Evolutionary conservation across 2,329 filamentous ascomycete genomes (phyloP), one percentile per base, ranked within the genome.

Genomic region (Graphilbum ipis-grandicollis): DNA sequence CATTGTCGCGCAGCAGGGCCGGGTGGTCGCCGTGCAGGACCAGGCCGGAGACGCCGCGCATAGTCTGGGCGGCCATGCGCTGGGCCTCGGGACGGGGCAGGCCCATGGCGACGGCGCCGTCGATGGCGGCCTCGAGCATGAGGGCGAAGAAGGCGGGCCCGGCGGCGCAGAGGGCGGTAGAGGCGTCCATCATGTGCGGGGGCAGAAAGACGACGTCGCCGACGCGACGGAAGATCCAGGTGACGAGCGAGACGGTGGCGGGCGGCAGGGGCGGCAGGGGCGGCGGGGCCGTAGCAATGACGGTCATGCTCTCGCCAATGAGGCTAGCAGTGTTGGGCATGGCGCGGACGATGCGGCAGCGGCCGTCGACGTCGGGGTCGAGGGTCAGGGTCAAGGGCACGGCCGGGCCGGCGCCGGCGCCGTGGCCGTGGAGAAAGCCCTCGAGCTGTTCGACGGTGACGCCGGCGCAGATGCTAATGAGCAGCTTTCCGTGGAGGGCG

Each of bases 251-350:
- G 33, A 68, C 59, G 22, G 65, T 65, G 15, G 62, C 56, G 2
- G 62, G 50, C 5, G 66, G 60, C 13, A 82, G 59, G 3, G 74
- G 65, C 9, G 75, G 71, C 9, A 60, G 35, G 2, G 32, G 14
- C n/a, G 35, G 3, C 2, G 43, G 62, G 7, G 66, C 63, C 33
- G 66, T 73, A 34, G 72, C 75, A 46, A 93, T 78, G 37, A 90
- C 74, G 4, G 78, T 88, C 80, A 90, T 90, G 46, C 71, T 76
- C 56, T 92, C 77, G 33, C 81, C 62, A 40, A 92, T 78, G 34
- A 81, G 66, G 19, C 76, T 75, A 10, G 83, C 82, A 0, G 80
- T 86, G 60, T 92, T 92, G 47, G 83, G 83, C 71, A 92, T 84
- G 38, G 79, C 82, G 23, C 83, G 68, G 5, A 92, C 75, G 32